A percentile compares a stretch with the other conserved stretches of the same genome.
Conservation (phyloP, 805 yeast genomes). For the Kuraishia floccosa region DNA sequence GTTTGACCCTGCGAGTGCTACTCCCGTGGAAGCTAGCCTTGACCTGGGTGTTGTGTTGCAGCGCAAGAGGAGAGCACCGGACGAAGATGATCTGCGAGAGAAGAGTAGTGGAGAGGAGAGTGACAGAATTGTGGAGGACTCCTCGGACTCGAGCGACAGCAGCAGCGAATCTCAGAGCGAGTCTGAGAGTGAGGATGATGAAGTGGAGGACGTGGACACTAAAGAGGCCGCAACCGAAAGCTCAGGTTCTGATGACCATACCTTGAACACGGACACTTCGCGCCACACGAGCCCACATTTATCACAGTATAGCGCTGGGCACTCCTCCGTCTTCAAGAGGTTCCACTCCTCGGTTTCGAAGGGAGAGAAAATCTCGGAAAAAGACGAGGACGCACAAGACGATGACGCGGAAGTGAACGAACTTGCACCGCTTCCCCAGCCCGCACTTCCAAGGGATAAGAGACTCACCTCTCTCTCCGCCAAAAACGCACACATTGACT, state of each 20-base stretch:
- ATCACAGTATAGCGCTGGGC: constrained; percentile 24
- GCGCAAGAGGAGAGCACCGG: no score
- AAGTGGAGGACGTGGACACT: constrained; percentile 6
- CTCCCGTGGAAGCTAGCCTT: no score
- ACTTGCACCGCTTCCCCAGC: constrained; percentile 79
- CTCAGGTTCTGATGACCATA: neutral
- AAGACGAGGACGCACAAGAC: constrained; percentile 11
- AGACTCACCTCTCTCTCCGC: constrained; percentile 20
- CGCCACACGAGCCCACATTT: no score
- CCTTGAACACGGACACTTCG: neutral
- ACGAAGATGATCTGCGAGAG: no score
- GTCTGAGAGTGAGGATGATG: constrained; percentile 10
- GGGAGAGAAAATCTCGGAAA: constrained; percentile 7
- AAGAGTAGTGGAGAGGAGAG: neutral
- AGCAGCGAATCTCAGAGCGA: constrained; percentile 10
- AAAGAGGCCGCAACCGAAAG: neutral
- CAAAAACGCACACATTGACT: constrained; percentile 32
- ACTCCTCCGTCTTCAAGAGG: constrained; percentile 38
- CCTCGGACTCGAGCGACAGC: no score
- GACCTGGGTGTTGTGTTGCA: no score
- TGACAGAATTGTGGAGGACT: no score
- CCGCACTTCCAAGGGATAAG: constrained; percentile 48
- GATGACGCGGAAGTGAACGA: constrained; percentile 22
- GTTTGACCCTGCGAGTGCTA: no score
- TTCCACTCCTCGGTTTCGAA: constrained; percentile 30